Percentiles rank a stretch among this genome's conserved stretches.
Conservation (phyloP, 2,329 filamentous ascomycete species). For the Torrubiella hemipterigena region DNA sequence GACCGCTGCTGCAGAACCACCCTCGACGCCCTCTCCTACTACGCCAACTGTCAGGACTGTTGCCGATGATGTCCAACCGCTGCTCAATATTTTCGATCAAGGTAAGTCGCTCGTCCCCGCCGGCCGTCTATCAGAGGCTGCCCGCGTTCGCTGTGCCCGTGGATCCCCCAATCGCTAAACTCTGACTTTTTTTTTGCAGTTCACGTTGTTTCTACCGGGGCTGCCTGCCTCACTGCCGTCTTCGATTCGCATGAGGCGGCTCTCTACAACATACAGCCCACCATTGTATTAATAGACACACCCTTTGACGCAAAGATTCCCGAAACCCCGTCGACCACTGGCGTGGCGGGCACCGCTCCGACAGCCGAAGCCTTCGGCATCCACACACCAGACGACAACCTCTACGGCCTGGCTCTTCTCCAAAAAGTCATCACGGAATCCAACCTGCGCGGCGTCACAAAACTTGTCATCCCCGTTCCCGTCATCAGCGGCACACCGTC, state of each 20-base stretch:
- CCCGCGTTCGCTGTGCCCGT: slow-evolving; percentile 4
- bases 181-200: slow-evolving; percentile 22
- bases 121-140: slow-evolving; percentile 7
- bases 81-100: slow-evolving; percentile 42
- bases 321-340: slow-evolving; percentile 11
- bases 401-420: slow-evolving; percentile 43
- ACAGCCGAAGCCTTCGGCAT: slow-evolving; percentile 24
- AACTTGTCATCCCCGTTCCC: slow-evolving; percentile 43
- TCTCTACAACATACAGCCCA: slow-evolving; percentile 40
- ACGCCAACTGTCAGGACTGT: slow-evolving; percentile 20
- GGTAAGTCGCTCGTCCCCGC: slow-evolving; percentile 24
- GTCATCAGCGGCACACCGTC: slow-evolving; percentile 31
- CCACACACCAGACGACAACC: slow-evolving; percentile 31
- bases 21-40: neutral
- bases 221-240: slow-evolving; percentile 39
- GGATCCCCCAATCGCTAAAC: slow-evolving; percentile 9
- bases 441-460: slow-evolving; percentile 42
- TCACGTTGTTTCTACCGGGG: slow-evolving; percentile 40
- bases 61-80: slow-evolving; percentile 33
- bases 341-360: slow-evolving; percentile 27
- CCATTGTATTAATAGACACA: slow-evolving; percentile 44
- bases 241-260: slow-evolving; percentile 40
- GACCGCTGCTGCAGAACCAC: neutral
- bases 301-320: slow-evolving; percentile 36
- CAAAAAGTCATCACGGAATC: slow-evolving; percentile 47